Evolutionary conservation across 2,329 filamentous ascomycete genomes (phyloP).

Genomic region (Aspergillus fijiensis): DNA sequence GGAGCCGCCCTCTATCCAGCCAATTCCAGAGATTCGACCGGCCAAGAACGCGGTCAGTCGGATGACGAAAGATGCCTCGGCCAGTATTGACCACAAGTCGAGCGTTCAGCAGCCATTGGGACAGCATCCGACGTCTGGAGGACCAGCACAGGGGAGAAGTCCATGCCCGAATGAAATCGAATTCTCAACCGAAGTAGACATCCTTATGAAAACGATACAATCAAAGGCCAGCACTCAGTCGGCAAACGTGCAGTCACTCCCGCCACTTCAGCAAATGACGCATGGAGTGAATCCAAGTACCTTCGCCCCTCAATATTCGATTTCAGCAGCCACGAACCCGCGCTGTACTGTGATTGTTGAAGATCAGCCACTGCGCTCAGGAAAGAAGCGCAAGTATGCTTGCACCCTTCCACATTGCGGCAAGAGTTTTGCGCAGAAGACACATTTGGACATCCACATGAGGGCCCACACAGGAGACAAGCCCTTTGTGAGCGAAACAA

Average conservation of each 20-base stretch:
- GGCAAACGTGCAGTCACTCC: constrained; percentile 32
- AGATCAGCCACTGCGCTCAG: constrained; percentile 35
- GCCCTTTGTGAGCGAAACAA: constrained; percentile 69
- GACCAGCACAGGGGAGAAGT: constrained; percentile 39
- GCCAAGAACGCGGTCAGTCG: constrained; percentile 39
- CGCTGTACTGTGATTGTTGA: constrained; percentile 31
- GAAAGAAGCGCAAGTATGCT: constrained; percentile 62
- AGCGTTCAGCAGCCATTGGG: constrained; percentile 7
- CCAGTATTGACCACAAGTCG: constrained; percentile 13
- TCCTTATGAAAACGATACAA: constrained; percentile 86
- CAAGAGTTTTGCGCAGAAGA: constrained; percentile 87
- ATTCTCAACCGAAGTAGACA: constrained; percentile 82
- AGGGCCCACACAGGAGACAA: constrained; percentile 86
- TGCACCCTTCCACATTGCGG: constrained; percentile 73
- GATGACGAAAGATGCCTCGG: constrained; percentile 22
- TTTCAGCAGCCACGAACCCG: constrained; percentile 18
- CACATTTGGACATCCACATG: constrained; percentile 86
- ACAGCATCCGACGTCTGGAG: constrained; percentile 10
- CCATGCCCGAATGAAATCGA: constrained; percentile 53
- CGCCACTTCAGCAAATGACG: constrained; percentile 37
- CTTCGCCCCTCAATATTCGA: constrained; percentile 25
- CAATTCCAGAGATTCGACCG: constrained; percentile 38
- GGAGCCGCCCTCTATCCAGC: constrained; percentile 33
- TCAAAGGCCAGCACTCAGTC: constrained; percentile 50
- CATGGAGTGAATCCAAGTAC: constrained; percentile 21